Evolutionary conservation across 1,139 yeast genomes (phyloP).

Genomic region (Kodamaea suecica): DNA sequence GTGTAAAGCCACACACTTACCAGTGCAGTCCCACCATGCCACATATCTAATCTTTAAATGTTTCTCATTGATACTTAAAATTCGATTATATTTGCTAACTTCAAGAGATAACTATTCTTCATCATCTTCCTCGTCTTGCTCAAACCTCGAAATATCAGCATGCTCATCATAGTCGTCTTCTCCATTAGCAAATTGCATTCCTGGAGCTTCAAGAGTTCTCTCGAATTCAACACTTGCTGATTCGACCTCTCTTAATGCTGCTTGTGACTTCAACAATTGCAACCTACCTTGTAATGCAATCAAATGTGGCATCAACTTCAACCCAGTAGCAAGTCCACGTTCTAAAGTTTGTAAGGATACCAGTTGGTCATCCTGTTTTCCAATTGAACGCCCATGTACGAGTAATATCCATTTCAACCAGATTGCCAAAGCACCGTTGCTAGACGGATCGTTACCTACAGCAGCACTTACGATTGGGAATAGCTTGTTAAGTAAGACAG

Average conservation of each 20-base stretch:
- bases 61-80: too few species aligned
- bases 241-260: slow-evolving; percentile 27
- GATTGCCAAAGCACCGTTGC: slow-evolving; percentile 29
- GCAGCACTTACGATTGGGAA: slow-evolving; percentile 33
- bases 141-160: slow-evolving; percentile 12
- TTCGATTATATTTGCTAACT: too few species aligned
- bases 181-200: slow-evolving; percentile 38
- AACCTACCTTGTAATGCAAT: slow-evolving; percentile 45
- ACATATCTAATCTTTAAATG: neutral
- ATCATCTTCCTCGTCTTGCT: slow-evolving; percentile 21
- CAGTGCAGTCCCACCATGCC: too few species aligned
- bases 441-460: slow-evolving; percentile 35
- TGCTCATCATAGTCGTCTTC: slow-evolving; percentile 37
- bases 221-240: slow-evolving; percentile 17
- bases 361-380: slow-evolving; percentile 30
- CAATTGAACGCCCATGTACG: slow-evolving; percentile 41
- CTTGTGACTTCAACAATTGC: slow-evolving; percentile 39
- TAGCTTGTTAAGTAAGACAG: slow-evolving; percentile 22
- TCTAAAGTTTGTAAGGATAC: slow-evolving; percentile 33
- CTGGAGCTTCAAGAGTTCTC: slow-evolving; percentile 18
- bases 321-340: slow-evolving; percentile 26
- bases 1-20: too few species aligned
- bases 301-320: slow-evolving; percentile 37
- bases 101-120: slow-evolving; percentile 3
- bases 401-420: slow-evolving; percentile 54